Conservation (phyloP, 2,329 filamentous ascomycete species). For the Colletotrichum chrysophilum region DNA sequence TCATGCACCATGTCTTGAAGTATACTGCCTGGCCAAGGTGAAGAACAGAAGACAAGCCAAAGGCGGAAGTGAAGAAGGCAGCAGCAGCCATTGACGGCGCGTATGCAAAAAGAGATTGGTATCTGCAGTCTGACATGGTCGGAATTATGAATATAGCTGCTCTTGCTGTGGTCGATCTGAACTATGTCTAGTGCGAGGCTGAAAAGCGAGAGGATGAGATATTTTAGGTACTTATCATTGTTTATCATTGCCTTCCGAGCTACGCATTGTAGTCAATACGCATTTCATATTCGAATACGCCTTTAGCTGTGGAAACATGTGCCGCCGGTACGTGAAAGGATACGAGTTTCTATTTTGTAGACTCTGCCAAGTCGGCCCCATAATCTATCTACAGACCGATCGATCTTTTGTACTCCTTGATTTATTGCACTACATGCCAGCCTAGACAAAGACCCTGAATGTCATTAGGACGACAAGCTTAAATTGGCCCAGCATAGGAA, state of each 20-base stretch:
- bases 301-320: background rate
- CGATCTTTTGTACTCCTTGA: fast-evolving
- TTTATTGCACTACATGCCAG: background rate
- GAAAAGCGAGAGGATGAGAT: background rate
- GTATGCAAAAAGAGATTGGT: background rate
- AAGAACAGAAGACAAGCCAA: background rate
- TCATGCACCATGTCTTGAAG: background rate
- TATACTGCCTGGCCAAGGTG: background rate
- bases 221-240: background rate
- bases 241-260: fast-evolving
- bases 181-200: background rate
- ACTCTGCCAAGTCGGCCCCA: background rate
- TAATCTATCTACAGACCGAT: fast-evolving
- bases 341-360: background rate
- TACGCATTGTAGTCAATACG: background rate
- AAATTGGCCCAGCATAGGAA: background rate
- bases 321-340: background rate
- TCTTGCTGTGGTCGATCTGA: background rate
- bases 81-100: background rate
- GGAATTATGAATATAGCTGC: background rate
- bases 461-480: fast-evolving
- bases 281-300: fast-evolving
- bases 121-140: background rate
- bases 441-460: background rate
- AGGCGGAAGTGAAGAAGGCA: background rate